phyloP scores from a whole-genome alignment of 2,329 filamentous ascomycete species.

The Colletotrichum limetticola region DNA sequence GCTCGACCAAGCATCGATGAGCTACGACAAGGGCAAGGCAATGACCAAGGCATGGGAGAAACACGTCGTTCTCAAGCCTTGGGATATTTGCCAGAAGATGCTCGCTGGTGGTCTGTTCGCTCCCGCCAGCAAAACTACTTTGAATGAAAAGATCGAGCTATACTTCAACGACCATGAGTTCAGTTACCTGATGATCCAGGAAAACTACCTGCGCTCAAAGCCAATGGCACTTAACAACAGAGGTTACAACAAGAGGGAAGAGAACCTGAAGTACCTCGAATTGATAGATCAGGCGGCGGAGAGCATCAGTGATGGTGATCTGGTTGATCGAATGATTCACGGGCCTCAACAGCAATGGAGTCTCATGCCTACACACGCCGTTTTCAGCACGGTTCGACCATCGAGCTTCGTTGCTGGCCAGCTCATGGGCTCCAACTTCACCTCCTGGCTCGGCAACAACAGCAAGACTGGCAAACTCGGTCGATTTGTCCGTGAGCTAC shows the following conservation, averaged over 20 bases:
- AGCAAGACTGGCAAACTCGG: conserved; percentile 84
- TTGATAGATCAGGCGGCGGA: conserved; percentile 88
- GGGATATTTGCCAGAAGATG: conserved; percentile 97
- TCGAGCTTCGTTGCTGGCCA: conserved; percentile 88
- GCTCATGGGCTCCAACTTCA: conserved; percentile 80
- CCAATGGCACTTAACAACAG: conserved; percentile 71
- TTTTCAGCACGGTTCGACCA: conserved; percentile 94
- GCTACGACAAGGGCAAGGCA: conserved; percentile 85
- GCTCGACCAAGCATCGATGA: conserved; percentile 82
- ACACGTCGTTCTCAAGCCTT: conserved; percentile 94
- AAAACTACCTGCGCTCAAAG: conserved; percentile 91
- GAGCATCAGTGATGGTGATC: conserved; percentile 96
- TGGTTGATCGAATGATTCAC: conserved; percentile 98
- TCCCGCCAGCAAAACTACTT: conserved; percentile 81
- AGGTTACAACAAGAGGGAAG: conserved; percentile 72
- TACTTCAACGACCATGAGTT: conserved; percentile 99
- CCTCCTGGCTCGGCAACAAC: conserved; percentile 94
- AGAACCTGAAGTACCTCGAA: conserved; percentile 85
- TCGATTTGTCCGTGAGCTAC: conserved; percentile 90
- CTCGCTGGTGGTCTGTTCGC: conserved; percentile 89
- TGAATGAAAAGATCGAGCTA: conserved; percentile 98
- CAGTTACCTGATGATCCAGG: conserved; percentile 96
- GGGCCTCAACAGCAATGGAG: conserved; percentile 98
- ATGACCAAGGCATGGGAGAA: conserved; percentile 99
- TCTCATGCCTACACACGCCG: conserved; percentile 94